Percentiles rank a stretch among this genome's conserved stretches.
Evolutionary conservation across 345 rosid species (phyloP).

Genomic region (Brassica carinata): DNA sequence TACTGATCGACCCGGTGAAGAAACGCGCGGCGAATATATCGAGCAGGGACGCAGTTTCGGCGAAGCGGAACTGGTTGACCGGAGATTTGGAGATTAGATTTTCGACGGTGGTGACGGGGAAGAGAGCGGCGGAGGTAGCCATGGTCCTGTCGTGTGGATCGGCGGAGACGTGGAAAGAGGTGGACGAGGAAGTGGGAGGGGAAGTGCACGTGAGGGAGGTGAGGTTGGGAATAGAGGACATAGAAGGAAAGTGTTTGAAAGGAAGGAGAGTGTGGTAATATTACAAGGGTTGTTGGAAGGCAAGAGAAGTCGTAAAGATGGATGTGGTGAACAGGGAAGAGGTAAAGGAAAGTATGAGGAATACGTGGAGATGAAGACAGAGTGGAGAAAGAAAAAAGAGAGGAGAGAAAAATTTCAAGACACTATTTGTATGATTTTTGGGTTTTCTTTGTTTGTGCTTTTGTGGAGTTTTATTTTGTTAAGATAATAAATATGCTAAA

Average conservation of each 20-base stretch:
- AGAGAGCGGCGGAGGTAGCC: slow-evolving; percentile 15
- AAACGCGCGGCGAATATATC: slow-evolving; percentile 66
- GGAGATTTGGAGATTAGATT: slow-evolving; percentile 61
- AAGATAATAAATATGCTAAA: slow-evolving; percentile 35
- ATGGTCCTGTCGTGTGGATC: slow-evolving; percentile 39
- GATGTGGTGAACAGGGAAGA: slow-evolving; percentile 10
- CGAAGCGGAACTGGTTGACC: slow-evolving; percentile 66
- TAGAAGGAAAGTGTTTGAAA: slow-evolving; percentile 68
- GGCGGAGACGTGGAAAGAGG: slow-evolving; percentile 48
- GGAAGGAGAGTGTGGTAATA: slow-evolving; percentile 72
- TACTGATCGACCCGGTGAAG: slow-evolving; percentile 59
- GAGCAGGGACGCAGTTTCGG: slow-evolving; percentile 56
- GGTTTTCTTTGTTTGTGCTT: slow-evolving; percentile 49
- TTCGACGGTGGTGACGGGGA: slow-evolving; percentile 35
- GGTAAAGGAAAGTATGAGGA: slow-evolving; percentile 40
- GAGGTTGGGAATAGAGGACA: slow-evolving; percentile 71
- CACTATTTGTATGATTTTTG: slow-evolving; percentile 43
- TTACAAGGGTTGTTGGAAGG: slow-evolving; percentile 49
- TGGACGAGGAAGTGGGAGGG: slow-evolving; percentile 66
- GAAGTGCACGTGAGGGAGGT: slow-evolving; percentile 71
- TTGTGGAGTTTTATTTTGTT: slow-evolving; percentile 60
- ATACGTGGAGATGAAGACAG: slow-evolving; percentile 46
- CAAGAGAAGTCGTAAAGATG: slow-evolving; percentile 49
- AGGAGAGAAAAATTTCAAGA: slow-evolving; percentile 41
- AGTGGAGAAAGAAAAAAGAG: slow-evolving; percentile 43